Evolutionary conservation across 192 early-diverging fungal species (phyloP).

Genomic region (Spizellomyces sp.): DNA sequence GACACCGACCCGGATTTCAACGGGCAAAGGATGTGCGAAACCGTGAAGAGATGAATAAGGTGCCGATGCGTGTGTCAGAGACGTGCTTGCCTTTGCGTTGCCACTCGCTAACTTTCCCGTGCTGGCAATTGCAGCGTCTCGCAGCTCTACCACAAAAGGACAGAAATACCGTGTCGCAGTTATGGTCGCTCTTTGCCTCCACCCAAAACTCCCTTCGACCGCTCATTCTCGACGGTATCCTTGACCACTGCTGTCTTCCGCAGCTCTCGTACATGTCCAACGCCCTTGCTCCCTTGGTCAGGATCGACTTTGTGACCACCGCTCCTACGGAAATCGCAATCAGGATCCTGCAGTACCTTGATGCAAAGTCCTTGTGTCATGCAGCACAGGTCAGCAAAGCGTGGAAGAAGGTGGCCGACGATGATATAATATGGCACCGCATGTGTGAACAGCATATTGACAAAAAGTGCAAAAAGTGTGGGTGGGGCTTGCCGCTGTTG

Average conservation of each 20-base stretch:
- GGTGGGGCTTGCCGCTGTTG: constrained; percentile 93
- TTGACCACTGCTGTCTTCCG: constrained; percentile 81
- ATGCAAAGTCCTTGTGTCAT: constrained; percentile 87
- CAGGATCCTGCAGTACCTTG: constrained; percentile 86
- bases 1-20: constrained; percentile 1
- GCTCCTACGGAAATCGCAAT: constrained; percentile 81
- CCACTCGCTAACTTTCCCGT: not conserved
- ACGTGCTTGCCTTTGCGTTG: not conserved
- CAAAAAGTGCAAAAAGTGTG: constrained; percentile 92
- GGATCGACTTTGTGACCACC: constrained; percentile 81
- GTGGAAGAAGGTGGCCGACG: constrained; percentile 87
- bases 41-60: not conserved
- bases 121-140: not conserved
- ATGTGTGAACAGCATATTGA: constrained; percentile 99
- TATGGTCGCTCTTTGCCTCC: constrained; percentile 13
- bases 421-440: constrained; percentile 92
- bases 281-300: constrained; percentile 68
- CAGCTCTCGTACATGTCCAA: constrained; percentile 83
- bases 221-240: constrained; percentile 54
- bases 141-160: constrained; percentile 7
- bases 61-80: not conserved
- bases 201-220: constrained; percentile 13
- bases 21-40: not conserved
- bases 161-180: constrained; percentile 10
- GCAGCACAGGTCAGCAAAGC: constrained; percentile 82